Evolutionary conservation across 805 yeast species (phyloP).

Genomic region (Lipomyces sp.): DNA sequence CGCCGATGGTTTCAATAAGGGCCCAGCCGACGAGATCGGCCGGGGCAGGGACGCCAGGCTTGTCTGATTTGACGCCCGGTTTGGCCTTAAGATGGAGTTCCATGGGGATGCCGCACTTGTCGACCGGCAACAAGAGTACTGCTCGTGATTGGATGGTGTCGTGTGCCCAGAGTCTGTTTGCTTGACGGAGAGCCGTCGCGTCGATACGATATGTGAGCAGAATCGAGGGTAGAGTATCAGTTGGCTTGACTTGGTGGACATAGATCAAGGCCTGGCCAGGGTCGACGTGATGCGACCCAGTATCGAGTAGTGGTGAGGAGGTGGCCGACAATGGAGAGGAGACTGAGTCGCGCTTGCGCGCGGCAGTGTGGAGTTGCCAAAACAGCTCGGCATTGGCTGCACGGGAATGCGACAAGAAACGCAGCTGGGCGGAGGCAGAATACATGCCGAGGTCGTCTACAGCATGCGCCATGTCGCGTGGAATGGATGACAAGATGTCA

Average conservation of each 20-base stretch:
- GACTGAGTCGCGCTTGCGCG: slow-evolving; percentile 9
- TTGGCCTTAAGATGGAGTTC: slow-evolving; percentile 25
- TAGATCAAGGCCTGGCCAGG: slow-evolving; percentile 33
- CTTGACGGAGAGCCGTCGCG: slow-evolving; percentile 26
- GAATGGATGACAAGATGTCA: neutral
- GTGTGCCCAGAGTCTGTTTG: slow-evolving; percentile 39
- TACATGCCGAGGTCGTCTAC: slow-evolving; percentile 9
- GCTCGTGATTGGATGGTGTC: slow-evolving; percentile 39
- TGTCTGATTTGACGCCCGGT: slow-evolving; percentile 5
- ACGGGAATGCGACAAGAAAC: slow-evolving; percentile 19
- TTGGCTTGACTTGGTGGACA: slow-evolving; percentile 32
- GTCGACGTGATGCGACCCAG: neutral
- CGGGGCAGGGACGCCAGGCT: slow-evolving; percentile 18
- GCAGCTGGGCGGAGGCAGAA: slow-evolving; percentile 34
- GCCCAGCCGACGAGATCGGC: slow-evolving; percentile 28
- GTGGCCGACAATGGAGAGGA: slow-evolving; percentile 2
- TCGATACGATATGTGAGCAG: slow-evolving; percentile 33
- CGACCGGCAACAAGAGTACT: slow-evolving; percentile 35
- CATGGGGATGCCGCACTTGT: slow-evolving; percentile 30
- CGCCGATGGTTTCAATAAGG: slow-evolving; percentile 24
- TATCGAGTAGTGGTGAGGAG: neutral
- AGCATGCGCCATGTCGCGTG: neutral
- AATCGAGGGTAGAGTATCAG: slow-evolving; percentile 38
- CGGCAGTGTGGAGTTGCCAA: slow-evolving; percentile 26
- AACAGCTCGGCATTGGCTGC: slow-evolving; percentile 34